Evolutionary conservation across 345 rosid genomes (phyloP), one percentile per base, ranked within the genome.

Genomic region (Euphorbia pulcherrima): DNA sequence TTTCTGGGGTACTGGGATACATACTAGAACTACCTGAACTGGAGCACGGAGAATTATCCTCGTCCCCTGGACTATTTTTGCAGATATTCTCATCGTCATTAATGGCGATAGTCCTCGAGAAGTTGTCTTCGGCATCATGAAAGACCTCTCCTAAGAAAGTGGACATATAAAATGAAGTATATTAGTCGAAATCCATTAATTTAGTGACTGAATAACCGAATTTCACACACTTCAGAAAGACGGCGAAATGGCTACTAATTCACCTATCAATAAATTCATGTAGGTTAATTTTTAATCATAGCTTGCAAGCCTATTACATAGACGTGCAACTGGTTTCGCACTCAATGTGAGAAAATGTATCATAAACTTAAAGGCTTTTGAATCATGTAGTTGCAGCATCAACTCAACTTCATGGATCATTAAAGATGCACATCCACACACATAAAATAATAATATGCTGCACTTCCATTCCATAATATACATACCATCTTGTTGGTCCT

Each of bases 61-160:
- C 74, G 62, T 47, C 64, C 68, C 76, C 77, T 17, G 40, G 53
- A 78, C 69, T 69, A 72, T 74, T 80, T 20, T 39, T 62, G 58
- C 64, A 26, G 28, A 54, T 37, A 47, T 60, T 75, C 2, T 84
- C 81, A 5, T 82, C 86, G 68, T 71, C 79, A 66, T 83, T 78
- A 37, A 72, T 17, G 33, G 65, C 68, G 1, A 50, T 60, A 28
- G 82, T 18, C 69, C 65, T 69, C 0, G 85, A 67, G 52, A 89
- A 88, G 62, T 85, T 84, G 20, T 77, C 83, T 80, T 90, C 78
- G 26, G 96, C 94, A 71, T 95, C 99, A 72, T 87, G 82, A 79
- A 88, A 94, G 16, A 77, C 79, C 51, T 94, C 97, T 54, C 93
- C 99, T 94, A 82, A 66, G 68, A 72, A 77, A 64, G 47, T 74